Conservation (phyloP, 306 rosid species). For the Acacia crassicarpa region DNA sequence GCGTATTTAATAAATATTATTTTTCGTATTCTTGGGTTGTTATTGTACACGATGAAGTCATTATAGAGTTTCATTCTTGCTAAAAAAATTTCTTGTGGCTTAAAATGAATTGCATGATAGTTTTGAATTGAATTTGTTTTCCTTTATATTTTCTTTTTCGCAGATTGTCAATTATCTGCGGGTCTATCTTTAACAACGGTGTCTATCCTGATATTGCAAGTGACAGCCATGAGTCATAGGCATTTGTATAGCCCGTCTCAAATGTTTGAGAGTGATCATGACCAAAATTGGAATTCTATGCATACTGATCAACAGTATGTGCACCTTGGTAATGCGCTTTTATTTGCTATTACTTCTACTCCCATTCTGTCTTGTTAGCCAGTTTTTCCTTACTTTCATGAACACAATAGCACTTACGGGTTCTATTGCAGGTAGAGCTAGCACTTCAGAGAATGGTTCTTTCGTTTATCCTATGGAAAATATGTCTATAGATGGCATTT, state of each 20-base stretch:
- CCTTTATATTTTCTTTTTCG: neutral
- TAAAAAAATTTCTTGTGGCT: neutral
- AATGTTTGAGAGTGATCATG: constrained; percentile 67
- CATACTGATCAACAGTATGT: constrained; percentile 68
- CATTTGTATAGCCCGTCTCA: constrained; percentile 64
- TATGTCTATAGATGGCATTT: constrained; percentile 53
- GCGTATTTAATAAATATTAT: neutral
- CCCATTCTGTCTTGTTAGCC: constrained; percentile 3
- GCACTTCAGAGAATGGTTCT: constrained; percentile 63
- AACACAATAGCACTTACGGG: constrained; percentile 12
- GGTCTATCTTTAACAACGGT: constrained; percentile 21
- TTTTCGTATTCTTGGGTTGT: neutral
- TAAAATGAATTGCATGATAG: constrained; percentile 14
- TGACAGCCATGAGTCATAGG: constrained; percentile 70
- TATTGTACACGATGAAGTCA: neutral
- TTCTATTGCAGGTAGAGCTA: constrained; percentile 54
- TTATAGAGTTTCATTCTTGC: constrained; percentile 1
- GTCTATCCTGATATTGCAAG: constrained; percentile 37
- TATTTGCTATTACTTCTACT: constrained; percentile 20
- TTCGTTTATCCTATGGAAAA: constrained; percentile 63
- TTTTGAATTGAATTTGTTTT: constrained; percentile 1
- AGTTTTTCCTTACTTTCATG: constrained; percentile 15
- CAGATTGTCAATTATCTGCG: constrained; percentile 40
- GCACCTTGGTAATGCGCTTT: constrained; percentile 58
- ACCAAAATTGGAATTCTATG: constrained; percentile 75